Evolutionary conservation across 169 alveolate genomes (phyloP), one percentile per base, ranked within the genome.

Genomic region (Eimeria acervulina): DNA sequence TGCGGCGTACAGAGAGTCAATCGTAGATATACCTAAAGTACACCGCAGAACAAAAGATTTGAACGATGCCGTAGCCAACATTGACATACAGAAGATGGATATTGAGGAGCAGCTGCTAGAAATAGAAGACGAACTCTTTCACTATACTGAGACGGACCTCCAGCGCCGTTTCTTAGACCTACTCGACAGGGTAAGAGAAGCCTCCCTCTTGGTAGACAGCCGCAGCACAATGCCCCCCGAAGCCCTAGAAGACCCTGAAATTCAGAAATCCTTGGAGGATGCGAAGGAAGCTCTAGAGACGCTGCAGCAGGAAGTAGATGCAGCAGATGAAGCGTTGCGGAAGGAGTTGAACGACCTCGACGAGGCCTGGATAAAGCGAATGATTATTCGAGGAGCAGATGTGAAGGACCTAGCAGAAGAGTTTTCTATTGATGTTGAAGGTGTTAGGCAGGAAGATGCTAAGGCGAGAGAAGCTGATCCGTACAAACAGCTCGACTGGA

Each of bases 261-360:
- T 92, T 17, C 55, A 38, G 38, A 40, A 5, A 23, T 68, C 63
- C 23, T 28, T 92, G 6, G 66, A 55, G 15, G 70, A n/a, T 0
- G 95, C 91, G 31, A 90, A n/a, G 31, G 72, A 74, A n/a, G 59
- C 42, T 31, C 51, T 74, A 10, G 59, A n/a, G 7, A 26, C 17
- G 10, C 81, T 92, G 33, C 92, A 74, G 6, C 72, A 8, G 23
- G 91, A 92, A 28, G 95, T 92, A 47, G 95, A 92, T 15, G 72
- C 44, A 36, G 55, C 80, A n/a, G 91, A 92, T 21, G 95, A 78
- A 26, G 66, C 47, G 28, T 70, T 92, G 0, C 83, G 90, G 6
- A 59, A 40, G 31, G 95, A 92, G 26, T 80, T 92, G 33, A 78
- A 55, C 26, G 91, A n/a, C 5, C 38, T n/a, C 0, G 95, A 92